phyloP scores from a whole-genome alignment of 139 green algal species.

The Coelastrella sp. region DNA sequence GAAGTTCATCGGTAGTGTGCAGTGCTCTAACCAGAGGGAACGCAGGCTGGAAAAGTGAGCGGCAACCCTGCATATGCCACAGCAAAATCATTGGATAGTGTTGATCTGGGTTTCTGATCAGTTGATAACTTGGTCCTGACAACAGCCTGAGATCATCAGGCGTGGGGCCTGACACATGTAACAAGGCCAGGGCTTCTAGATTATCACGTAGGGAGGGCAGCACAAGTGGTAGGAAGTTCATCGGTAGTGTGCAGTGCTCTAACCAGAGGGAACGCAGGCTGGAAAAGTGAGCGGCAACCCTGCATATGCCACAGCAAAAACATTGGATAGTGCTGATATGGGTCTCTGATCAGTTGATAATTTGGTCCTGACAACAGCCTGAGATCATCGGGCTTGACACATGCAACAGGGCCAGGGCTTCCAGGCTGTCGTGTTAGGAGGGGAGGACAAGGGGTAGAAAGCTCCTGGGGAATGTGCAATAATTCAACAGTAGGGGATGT shows the following conservation, averaged over 20 bases:
- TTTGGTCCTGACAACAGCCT: not conserved
- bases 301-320: not conserved
- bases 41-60: not conserved
- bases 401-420: too few relatives aligned
- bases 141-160: not conserved
- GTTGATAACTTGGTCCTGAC: too few relatives aligned
- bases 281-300: not conserved
- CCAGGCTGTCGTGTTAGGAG: too few relatives aligned
- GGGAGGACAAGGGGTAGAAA: not conserved
- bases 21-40: constrained; percentile 6
- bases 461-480: not conserved
- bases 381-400: too few relatives aligned
- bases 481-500: too few relatives aligned
- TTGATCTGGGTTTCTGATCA: too few relatives aligned
- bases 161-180: not conserved
- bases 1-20: not conserved
- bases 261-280: not conserved
- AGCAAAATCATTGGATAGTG: not conserved
- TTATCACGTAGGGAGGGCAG: not conserved
- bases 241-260: not conserved
- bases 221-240: not conserved
- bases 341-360: too few relatives aligned
- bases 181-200: too few relatives aligned
- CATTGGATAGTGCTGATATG: not conserved
- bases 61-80: not conserved